Evolutionary conservation across 495 filamentous ascomycete species (phyloP).

Genomic region (Friedmanniomyces endolithicus): DNA sequence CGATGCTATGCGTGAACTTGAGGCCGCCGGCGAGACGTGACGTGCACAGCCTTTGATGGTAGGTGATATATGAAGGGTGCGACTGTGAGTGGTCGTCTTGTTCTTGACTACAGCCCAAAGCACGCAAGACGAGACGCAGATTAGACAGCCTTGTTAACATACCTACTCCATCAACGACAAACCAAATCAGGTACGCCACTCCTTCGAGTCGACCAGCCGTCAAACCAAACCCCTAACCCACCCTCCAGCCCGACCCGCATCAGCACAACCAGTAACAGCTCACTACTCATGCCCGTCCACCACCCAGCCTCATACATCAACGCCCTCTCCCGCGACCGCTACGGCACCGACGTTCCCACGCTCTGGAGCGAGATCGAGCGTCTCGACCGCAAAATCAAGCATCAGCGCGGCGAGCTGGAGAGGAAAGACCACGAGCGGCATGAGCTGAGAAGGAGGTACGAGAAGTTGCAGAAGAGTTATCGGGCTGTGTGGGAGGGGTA

Average conservation of each 20-base stretch:
- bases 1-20: neutral
- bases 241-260: too few relatives aligned
- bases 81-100: neutral
- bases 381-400: neutral
- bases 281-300: neutral
- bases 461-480: neutral
- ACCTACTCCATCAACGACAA: too few relatives aligned
- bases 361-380: neutral
- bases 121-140: too few relatives aligned
- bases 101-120: neutral
- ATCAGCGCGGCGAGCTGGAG: neutral
- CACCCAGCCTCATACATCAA: neutral
- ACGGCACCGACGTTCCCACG: constrained; percentile 8
- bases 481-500: neutral
- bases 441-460: neutral
- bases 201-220: too few relatives aligned
- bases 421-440: neutral
- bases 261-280: neutral
- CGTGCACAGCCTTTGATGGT: neutral
- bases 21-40: neutral
- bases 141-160: too few relatives aligned
- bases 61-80: neutral
- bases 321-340: neutral
- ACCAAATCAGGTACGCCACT: too few relatives aligned
- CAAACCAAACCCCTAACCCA: too few relatives aligned